A percentile compares a stretch with the other conserved stretches of the same genome.
These are phyloP conservation scores for Penicillium sp. DNA, from an alignment of 2,329 filamentous ascomycete species.

Conservation along the genomic window DNA sequence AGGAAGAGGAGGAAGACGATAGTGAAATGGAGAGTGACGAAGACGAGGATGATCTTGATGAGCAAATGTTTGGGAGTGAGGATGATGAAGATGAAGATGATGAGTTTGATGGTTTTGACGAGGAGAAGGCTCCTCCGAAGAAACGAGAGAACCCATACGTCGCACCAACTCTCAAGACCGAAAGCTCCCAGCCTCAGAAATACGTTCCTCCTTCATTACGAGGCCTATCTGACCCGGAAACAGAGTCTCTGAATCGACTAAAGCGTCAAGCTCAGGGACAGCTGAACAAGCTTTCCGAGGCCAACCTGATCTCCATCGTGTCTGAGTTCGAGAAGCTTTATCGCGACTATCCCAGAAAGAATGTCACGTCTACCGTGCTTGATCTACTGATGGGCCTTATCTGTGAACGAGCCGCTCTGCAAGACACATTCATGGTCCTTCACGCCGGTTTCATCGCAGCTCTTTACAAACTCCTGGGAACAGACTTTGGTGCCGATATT, in stretches of 20 bases:
- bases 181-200: constrained; percentile 57
- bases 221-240: constrained; percentile 61
- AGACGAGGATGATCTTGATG: constrained; percentile 23
- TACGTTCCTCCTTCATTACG: constrained; percentile 88
- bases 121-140: constrained; percentile 44
- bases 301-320: constrained; percentile 82
- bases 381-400: constrained; percentile 77
- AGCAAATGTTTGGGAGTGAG: neutral
- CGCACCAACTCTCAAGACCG: constrained; percentile 59
- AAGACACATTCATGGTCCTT: constrained; percentile 87
- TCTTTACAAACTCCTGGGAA: constrained; percentile 81
- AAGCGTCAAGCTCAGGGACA: constrained; percentile 81
- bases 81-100: constrained; percentile 30
- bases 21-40: constrained; percentile 34
- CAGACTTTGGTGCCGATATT: constrained; percentile 85
- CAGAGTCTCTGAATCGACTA: constrained; percentile 67
- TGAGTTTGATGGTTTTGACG: constrained; percentile 37
- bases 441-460: constrained; percentile 87
- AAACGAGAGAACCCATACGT: constrained; percentile 84
- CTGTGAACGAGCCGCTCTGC: constrained; percentile 72
- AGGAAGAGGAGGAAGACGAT: constrained; percentile 24
- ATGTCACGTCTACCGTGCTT: constrained; percentile 78
- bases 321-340: constrained; percentile 82
- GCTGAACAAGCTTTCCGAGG: constrained; percentile 89
- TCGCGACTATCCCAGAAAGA: constrained; percentile 77